Base-by-base conservation (phyloP, 129 eudicot species). In the Silybum marianum region DNA sequence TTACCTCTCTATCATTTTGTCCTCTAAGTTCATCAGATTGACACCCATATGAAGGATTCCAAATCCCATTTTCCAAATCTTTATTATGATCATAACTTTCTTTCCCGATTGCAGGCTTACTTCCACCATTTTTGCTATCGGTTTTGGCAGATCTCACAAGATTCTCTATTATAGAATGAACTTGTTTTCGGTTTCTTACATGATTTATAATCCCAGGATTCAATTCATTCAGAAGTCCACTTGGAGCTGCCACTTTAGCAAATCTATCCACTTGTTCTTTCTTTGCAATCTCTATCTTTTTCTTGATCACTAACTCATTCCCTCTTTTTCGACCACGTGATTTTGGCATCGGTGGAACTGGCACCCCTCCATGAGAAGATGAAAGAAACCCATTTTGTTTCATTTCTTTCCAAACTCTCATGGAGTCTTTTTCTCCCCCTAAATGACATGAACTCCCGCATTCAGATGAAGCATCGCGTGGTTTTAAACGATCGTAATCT, bases 191-290 rank as follows among this genome's bases (percentile, higher is more conserved):
- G 83, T 95, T 95, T 62, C 99, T 89, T 54, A 95, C 99, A 78
- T 93, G 99, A 75, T 90, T 95, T 73, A 95, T 95, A 46, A 95
- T 95, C 42, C 99, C 97, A 0, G 98, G 99, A 82, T 93, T 95
- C 46, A 95, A 74, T 22, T 85, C 98, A 84, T 90, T 89, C 25
- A 95, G 89, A 87, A 95, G 82, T 19, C 98, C 98, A 86, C 96
- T 92, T 25, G 98, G 98, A 73, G 97, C 97, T 74, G 97, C 98
- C 65, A 89, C 85, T 88, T 87, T 92, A 24, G 98, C 88, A 73
- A 95, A 95, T 76, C 94, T 87, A 69, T 92, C 92, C 54, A 90
- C 93, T 78, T 92, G 97, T 71, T 89, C 98, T 88, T 85, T 92
- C 88, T 89, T 92, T 0, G 97, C 97, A 75, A 89, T 87, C 79